A percentile compares a stretch with the other conserved stretches of the same genome.
Evolutionary conservation across 768 basidiomycete genomes (phyloP).

Genomic region (Pulveroboletus sp.): DNA sequence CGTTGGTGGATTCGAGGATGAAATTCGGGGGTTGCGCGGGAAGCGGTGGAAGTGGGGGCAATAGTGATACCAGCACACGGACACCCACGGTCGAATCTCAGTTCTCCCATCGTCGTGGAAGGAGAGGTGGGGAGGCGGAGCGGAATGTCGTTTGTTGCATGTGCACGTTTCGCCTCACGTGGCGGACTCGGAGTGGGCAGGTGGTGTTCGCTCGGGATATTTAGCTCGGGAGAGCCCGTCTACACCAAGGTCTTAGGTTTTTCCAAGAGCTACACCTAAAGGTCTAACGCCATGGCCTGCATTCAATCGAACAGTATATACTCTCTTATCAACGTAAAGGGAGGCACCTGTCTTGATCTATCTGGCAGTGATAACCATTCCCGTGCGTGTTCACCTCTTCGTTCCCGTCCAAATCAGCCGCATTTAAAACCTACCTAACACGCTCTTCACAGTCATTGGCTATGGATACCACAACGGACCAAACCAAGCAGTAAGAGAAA

Average conservation of each 20-base stretch:
- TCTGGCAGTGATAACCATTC: slow-evolving; percentile 48
- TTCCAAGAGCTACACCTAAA: no score
- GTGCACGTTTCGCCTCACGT: no score
- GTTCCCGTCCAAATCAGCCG: not conserved
- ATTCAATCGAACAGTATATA: slow-evolving; percentile 38
- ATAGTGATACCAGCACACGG: slow-evolving; percentile 67
- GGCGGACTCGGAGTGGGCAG: no score
- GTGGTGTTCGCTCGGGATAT: no score
- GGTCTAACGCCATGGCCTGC: slow-evolving; percentile 18
- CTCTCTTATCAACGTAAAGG: slow-evolving; percentile 48
- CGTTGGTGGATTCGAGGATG: slow-evolving; percentile 72
- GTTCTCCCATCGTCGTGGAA: slow-evolving; percentile 54
- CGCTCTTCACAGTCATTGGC: slow-evolving; percentile 45
- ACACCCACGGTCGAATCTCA: slow-evolving; percentile 48
- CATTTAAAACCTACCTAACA: not conserved
- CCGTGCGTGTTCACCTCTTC: slow-evolving; percentile 30
- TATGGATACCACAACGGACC: slow-evolving; percentile 38
- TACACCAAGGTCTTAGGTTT: no score
- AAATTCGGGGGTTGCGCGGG: slow-evolving; percentile 63
- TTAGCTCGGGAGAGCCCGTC: no score
- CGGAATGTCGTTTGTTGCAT: slow-evolving; percentile 26
- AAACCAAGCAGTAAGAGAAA: slow-evolving; percentile 52
- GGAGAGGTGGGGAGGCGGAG: slow-evolving; percentile 73
- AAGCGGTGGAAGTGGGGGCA: slow-evolving; percentile 53
- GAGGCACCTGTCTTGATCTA: slow-evolving; percentile 51